Evolutionary conservation across 306 rosid genomes (phyloP), one percentile per base, ranked within the genome.

Genomic region (Senna tora): DNA sequence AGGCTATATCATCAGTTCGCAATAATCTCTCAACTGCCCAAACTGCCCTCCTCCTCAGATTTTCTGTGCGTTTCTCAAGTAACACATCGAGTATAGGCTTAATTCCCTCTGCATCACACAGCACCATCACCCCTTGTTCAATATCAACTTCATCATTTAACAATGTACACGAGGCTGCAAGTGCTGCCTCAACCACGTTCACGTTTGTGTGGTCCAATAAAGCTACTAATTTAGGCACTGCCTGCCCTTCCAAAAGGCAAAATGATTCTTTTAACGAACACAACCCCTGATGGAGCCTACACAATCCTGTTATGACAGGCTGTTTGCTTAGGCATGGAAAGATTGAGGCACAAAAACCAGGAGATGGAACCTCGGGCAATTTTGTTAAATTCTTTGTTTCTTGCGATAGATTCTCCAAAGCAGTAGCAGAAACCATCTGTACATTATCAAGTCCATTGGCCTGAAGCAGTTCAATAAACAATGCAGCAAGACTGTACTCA

Each of bases 361-460:
- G 90, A 0, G 69, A 12, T 7, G 96, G 96, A 75, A 91, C 6
- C 73, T 88, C 89, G 0, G 91, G 97, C 51, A 91, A 59, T 72
- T 16, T 78, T 54, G 97, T 91, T 81, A 94, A 83, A 73, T 78
- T 86, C 79, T 84, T 89, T 7, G 99, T 73, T 74, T 87, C 96
- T 79, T 59, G 84, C 0, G 99, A 94, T 52, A 94, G 67, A 73
- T 94, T 91, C 83, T 91, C 99, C 83, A 94, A 81, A 72, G 96
- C 99, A 39, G 73, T 71, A 12, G 97, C 97, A n/a, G 99, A 88
- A 80, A 82, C 91, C 97, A 94, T 84, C 89, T 94, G 99, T 46
- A 94, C 88, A 68, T 82, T 94, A 74, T 94, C 96, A 12, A 94
- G 88, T 74, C 99, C 99, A 66, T 91, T 94, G 74, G 93, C 17